phyloP scores from a whole-genome alignment of 805 yeast genomes.

The Starmera quercuum region DNA sequence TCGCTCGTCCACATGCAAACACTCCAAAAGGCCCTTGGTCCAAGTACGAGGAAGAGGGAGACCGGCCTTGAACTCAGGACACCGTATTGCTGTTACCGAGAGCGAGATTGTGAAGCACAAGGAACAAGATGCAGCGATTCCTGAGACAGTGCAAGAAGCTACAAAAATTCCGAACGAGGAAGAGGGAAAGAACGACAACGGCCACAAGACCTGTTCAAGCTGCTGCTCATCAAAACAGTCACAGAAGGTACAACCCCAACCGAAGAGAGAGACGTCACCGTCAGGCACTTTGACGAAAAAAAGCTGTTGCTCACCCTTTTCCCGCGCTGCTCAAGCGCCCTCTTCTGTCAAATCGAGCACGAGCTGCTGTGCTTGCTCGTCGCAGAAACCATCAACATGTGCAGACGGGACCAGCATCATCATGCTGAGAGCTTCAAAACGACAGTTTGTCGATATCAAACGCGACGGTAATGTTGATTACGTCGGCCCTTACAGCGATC shows the following conservation, averaged over 20 bases:
- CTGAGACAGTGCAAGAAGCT: too few relatives aligned
- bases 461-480: slow-evolving; percentile 16
- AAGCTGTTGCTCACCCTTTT: too few relatives aligned
- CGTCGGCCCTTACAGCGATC: slow-evolving; percentile 18
- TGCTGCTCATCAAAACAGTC: too few relatives aligned
- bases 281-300: too few relatives aligned
- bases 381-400: slow-evolving; percentile 1
- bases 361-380: too few relatives aligned
- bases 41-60: slow-evolving; percentile 75
- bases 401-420: slow-evolving; percentile 12
- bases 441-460: slow-evolving; percentile 18
- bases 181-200: too few relatives aligned
- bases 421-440: slow-evolving; percentile 17
- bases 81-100: slow-evolving; percentile 21
- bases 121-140: not conserved
- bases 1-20: slow-evolving; percentile 71
- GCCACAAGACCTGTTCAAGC: too few relatives aligned
- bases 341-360: too few relatives aligned
- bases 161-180: too few relatives aligned
- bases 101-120: slow-evolving; percentile 8
- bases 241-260: too few relatives aligned
- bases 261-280: too few relatives aligned
- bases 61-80: slow-evolving; percentile 43
- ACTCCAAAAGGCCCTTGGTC: slow-evolving; percentile 61
- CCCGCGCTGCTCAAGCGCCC: too few relatives aligned